Evolutionary conservation across 169 alveolate genomes (phyloP).

Genomic region (Plasmodium ovale): DNA sequence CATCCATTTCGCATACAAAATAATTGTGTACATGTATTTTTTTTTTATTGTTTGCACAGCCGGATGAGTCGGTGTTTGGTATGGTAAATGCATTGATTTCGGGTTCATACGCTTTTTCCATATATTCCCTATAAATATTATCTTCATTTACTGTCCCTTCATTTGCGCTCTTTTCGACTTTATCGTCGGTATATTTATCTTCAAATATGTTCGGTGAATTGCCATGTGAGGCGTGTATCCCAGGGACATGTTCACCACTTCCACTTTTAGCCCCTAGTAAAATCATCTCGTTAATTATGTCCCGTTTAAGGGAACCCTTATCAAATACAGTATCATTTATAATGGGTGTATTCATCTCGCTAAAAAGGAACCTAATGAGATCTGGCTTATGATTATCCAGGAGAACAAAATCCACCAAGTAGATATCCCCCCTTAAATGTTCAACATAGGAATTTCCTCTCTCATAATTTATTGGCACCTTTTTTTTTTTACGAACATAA

Average conservation of each 20-base stretch:
- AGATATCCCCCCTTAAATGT: constrained; percentile 7
- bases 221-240: not conserved
- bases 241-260: not conserved
- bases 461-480: not conserved
- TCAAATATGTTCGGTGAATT: not conserved
- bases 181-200: not conserved
- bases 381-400: constrained; percentile 60
- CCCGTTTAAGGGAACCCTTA: constrained; percentile 23
- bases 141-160: not conserved
- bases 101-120: not conserved
- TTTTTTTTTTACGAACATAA: constrained; percentile 17
- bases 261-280: not conserved
- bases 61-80: constrained; percentile 1
- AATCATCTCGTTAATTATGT: constrained; percentile 28
- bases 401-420: constrained; percentile 42
- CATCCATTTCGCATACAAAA: constrained; percentile 15
- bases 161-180: not conserved
- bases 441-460: not conserved
- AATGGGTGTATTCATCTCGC: constrained; percentile 69
- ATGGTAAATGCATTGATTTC: constrained; percentile 48
- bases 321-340: constrained; percentile 71
- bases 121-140: not conserved
- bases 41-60: not conserved
- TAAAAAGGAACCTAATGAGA: constrained; percentile 42
- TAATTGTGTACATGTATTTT: constrained; percentile 18